Conservation (phyloP, 2,329 filamentous ascomycete species). For the Madurella fahalii region DNA sequence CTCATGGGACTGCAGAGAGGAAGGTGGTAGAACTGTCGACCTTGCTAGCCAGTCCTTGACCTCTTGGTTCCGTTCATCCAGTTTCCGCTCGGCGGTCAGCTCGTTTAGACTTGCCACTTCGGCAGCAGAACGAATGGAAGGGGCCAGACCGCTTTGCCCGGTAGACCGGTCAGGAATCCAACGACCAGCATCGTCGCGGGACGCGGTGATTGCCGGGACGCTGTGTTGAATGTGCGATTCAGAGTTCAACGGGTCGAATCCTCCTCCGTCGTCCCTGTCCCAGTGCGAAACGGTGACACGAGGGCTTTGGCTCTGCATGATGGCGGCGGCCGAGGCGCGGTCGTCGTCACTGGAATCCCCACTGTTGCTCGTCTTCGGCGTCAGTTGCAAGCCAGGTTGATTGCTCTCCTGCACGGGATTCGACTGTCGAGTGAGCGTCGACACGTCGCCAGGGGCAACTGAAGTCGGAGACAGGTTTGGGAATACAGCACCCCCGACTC, state of each 20-base stretch:
- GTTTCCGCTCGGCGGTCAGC: constrained; percentile 37
- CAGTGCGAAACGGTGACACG: constrained; percentile 55
- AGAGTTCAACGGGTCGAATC: background rate
- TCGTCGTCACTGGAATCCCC: constrained; percentile 50
- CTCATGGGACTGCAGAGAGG: background rate
- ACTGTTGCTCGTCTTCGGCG: constrained; percentile 47
- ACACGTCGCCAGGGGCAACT: constrained; percentile 41
- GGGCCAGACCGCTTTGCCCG: constrained; percentile 46
- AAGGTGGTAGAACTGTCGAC: constrained; percentile 17
- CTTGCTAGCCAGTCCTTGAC: constrained; percentile 50
- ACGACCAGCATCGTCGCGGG: constrained; percentile 39
- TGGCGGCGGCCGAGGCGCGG: constrained; percentile 34
- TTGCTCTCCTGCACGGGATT: constrained; percentile 30
- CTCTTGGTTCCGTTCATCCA: constrained; percentile 44
- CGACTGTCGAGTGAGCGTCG: constrained; percentile 36
- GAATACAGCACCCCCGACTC: constrained; percentile 22
- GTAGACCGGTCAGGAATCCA: constrained; percentile 39
- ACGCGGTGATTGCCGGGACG: constrained; percentile 21
- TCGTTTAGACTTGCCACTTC: constrained; percentile 50
- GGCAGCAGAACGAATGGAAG: constrained; percentile 39
- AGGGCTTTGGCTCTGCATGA: constrained; percentile 48
- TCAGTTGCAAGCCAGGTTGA: constrained; percentile 39
- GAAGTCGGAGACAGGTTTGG: constrained; percentile 31
- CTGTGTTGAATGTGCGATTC: constrained; percentile 13
- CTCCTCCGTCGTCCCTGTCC: constrained; percentile 40